These are phyloP conservation scores for Penicillium fuscoglaucum DNA, from an alignment of 2,329 filamentous ascomycete species.

Conservation along the genomic window DNA sequence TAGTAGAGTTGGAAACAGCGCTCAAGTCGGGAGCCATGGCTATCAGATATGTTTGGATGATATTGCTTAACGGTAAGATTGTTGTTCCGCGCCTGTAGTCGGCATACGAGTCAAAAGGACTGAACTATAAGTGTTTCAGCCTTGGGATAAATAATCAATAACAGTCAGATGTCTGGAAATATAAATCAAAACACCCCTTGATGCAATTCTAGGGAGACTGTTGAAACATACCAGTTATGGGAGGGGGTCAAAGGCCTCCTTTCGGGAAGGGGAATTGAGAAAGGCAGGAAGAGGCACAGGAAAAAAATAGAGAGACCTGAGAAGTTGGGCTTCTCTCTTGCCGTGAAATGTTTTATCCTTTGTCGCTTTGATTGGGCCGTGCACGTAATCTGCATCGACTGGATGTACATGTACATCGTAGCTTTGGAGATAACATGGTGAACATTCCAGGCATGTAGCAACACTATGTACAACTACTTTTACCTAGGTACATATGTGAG, in stretches of 20 bases:
- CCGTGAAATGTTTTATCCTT: constrained; percentile 1
- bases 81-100: constrained; percentile 8
- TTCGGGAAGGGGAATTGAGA: background rate
- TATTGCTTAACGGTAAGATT: background rate
- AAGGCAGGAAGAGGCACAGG: background rate
- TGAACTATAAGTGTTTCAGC: constrained; percentile 20
- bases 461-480: background rate
- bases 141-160: constrained; percentile 7
- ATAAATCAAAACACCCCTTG: constrained; percentile 31
- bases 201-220: constrained; percentile 23
- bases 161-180: constrained; percentile 8
- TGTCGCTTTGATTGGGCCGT: constrained; percentile 15
- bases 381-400: constrained; percentile 7
- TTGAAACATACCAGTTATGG: constrained; percentile 29
- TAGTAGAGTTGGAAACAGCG: constrained; percentile 37
- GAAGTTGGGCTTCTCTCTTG: constrained; percentile 1
- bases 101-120: constrained; percentile 11
- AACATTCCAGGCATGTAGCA: background rate
- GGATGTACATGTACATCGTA: background rate
- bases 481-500: background rate
- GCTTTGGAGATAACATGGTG: background rate
- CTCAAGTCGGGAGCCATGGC: constrained; percentile 50
- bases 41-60: background rate
- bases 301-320: background rate
- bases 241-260: background rate